Evolutionary conservation across 352 stramenopile species (phyloP).

Genomic region (Thraustochytrium sp.): DNA sequence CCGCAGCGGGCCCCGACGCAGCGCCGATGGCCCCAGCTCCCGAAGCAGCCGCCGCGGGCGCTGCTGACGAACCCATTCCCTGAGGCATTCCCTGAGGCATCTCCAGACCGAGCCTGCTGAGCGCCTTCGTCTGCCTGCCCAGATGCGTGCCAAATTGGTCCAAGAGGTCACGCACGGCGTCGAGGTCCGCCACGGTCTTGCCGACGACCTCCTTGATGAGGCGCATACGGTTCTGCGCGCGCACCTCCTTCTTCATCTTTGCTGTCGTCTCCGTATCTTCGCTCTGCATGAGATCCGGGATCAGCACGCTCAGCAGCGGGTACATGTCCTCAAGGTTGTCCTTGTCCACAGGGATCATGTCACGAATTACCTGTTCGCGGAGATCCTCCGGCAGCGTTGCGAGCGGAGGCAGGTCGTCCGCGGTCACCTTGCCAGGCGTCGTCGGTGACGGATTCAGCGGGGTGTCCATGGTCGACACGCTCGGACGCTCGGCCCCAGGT

Average conservation of each 20-base stretch:
- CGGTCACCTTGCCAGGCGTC: neutral
- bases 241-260: constrained; percentile 20
- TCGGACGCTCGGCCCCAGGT: neutral
- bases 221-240: neutral
- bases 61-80: too few relatives aligned
- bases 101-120: neutral
- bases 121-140: neutral
- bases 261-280: constrained; percentile 8
- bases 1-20: too few relatives aligned
- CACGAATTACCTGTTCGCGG: neutral
- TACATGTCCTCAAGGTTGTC: constrained; percentile 37
- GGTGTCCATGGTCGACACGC: neutral
- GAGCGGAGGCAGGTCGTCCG: neutral
- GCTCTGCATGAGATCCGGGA: neutral
- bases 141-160: neutral
- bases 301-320: neutral
- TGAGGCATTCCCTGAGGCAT: neutral
- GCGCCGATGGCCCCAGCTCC: too few relatives aligned
- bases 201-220: constrained; percentile 36
- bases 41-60: too few relatives aligned
- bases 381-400: neutral
- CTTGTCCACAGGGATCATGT: constrained; percentile 33
- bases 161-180: neutral
- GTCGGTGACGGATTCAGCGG: neutral
- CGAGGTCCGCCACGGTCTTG: neutral